Percentiles rank a stretch among this genome's conserved stretches.
Evolutionary conservation across 331 rosid species (phyloP).

Genomic region (Pyracantha coccinea): DNA sequence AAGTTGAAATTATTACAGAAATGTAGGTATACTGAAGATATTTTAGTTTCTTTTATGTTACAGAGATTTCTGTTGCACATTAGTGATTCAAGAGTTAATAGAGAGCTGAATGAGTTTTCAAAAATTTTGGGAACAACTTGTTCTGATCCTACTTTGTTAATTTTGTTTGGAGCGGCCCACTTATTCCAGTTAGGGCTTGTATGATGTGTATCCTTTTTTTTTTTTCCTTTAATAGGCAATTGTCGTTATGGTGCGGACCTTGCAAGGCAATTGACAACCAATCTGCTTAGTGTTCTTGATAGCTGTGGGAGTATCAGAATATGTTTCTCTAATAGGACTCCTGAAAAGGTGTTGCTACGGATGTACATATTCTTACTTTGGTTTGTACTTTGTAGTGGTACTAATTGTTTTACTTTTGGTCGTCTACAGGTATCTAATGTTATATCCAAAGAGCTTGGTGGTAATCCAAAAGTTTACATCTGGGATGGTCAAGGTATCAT

Average conservation of each 20-base stretch:
- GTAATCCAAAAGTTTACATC: conserved; percentile 72
- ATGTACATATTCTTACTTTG: not conserved
- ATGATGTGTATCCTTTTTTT: not conserved
- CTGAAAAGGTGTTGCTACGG: conserved; percentile 52
- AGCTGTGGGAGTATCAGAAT: conserved; percentile 89
- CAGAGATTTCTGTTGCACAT: not conserved
- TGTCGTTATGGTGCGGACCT: conserved; percentile 83
- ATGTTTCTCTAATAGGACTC: conserved; percentile 82
- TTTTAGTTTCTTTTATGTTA: not conserved
- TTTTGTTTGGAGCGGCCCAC: not conserved
- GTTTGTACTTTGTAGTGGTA: not conserved
- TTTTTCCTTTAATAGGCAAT: conserved; percentile 41
- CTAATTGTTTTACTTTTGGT: conserved; percentile 4
- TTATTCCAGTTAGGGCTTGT: not conserved
- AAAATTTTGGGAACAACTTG: not conserved
- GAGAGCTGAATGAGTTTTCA: not conserved
- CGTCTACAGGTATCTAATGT: conserved; percentile 44
- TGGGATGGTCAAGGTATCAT: conserved; percentile 79
- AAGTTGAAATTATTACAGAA: not conserved
- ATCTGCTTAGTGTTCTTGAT: conserved; percentile 55
- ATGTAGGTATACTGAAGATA: not conserved
- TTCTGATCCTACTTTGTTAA: not conserved
- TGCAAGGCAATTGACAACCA: conserved; percentile 66
- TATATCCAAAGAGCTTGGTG: conserved; percentile 61
- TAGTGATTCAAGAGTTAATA: not conserved